phyloP scores from a whole-genome alignment of 2,329 filamentous ascomycete species.

The Fusarium concolor region DNA sequence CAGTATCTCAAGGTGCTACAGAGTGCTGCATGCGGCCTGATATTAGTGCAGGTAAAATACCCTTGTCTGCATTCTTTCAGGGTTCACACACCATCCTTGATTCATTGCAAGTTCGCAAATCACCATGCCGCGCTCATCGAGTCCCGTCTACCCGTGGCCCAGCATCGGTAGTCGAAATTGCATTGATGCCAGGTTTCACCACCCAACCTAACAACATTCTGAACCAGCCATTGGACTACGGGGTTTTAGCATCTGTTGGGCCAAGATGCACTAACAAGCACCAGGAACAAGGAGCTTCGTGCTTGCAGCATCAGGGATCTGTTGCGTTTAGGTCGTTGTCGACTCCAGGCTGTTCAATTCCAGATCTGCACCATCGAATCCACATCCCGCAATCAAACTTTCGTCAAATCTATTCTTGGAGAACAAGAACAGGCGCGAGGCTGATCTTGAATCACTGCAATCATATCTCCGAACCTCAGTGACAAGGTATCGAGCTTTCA shows the following conservation, averaged over 20 bases:
- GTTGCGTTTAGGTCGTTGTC: conserved; percentile 12
- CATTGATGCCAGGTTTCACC: conserved; percentile 30
- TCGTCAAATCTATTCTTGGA: conserved; percentile 2
- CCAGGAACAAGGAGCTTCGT: conserved; percentile 22
- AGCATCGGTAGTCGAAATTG: conserved; percentile 14
- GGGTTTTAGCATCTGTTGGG: neutral
- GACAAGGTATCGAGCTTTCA: neutral
- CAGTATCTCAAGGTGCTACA: conserved; percentile 26
- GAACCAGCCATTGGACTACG: conserved; percentile 9
- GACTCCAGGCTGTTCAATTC: conserved; percentile 18
- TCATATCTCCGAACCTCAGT: neutral
- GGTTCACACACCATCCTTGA: conserved; percentile 38
- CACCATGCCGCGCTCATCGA: conserved; percentile 2
- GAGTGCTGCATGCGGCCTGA: conserved; percentile 40
- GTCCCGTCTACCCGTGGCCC: conserved; percentile 10
- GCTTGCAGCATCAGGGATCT: conserved; percentile 17
- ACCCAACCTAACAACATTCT: neutral
- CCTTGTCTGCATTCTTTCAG: conserved; percentile 39
- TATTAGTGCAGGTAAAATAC: conserved; percentile 36
- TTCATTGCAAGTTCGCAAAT: conserved; percentile 3
- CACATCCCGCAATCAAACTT: conserved; percentile 31
- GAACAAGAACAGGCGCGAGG: neutral
- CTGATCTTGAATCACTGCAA: neutral
- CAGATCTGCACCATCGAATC: conserved; percentile 37
- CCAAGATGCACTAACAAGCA: conserved; percentile 12